Percentiles rank a stretch among this genome's conserved stretches.
Evolutionary conservation across 2,329 filamentous ascomycete species (phyloP).

Genomic region (Metarhizium rileyi): DNA sequence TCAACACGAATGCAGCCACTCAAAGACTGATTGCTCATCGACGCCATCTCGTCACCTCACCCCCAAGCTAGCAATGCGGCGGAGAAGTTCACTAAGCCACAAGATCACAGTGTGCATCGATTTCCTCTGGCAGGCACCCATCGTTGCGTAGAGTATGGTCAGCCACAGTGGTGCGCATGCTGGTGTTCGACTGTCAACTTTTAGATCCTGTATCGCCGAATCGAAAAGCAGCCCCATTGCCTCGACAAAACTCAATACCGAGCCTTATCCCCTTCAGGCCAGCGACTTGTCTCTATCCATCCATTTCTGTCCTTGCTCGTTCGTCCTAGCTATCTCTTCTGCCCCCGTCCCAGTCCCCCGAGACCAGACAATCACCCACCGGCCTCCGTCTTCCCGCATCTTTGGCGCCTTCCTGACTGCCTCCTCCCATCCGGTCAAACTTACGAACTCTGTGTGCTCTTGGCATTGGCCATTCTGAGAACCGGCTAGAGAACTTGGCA

Average conservation of each 20-base stretch:
- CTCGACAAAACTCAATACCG: constrained; percentile 8
- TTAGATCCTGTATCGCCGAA: constrained; percentile 1
- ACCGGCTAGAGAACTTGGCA: background rate
- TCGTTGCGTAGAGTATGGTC: background rate
- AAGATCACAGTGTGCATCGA: constrained; percentile 1
- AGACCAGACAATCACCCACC: background rate
- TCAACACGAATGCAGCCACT: background rate
- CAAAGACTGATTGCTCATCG: background rate
- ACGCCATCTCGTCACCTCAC: background rate
- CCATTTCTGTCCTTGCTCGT: constrained; percentile 3
- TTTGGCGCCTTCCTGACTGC: background rate
- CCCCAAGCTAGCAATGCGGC: background rate
- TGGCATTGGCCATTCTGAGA: background rate
- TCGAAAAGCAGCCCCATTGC: constrained; percentile 5
- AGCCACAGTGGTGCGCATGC: background rate
- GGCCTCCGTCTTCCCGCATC: constrained; percentile 1
- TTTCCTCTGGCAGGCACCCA: background rate
- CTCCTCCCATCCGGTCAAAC: background rate
- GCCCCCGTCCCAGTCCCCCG: background rate
- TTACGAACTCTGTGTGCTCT: background rate
- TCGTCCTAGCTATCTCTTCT: background rate
- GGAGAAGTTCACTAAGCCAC: background rate
- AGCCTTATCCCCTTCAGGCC: constrained; percentile 7
- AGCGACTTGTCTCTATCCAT: constrained; percentile 2
- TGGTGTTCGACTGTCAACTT: constrained; percentile 1